phyloP scores from a whole-genome alignment of 306 rosid genomes.

The Fragaria vesca region DNA sequence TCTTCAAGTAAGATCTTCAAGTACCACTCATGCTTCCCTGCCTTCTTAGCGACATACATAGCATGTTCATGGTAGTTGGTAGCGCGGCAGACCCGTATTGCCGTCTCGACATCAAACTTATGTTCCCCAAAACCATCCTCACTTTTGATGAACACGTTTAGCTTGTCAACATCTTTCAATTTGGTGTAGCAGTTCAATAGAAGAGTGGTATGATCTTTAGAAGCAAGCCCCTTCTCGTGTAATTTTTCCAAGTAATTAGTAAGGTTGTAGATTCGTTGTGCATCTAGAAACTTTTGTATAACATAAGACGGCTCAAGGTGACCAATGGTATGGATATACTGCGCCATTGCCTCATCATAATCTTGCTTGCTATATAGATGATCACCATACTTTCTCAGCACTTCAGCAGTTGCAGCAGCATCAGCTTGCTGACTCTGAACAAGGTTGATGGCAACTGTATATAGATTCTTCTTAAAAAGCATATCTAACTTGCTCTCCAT shows the following conservation, averaged over 20 bases:
- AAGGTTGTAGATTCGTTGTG: constrained; percentile 93
- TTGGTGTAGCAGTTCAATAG: constrained; percentile 91
- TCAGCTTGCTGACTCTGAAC: constrained; percentile 99
- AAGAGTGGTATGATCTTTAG: constrained; percentile 96
- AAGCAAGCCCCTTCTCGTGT: constrained; percentile 97
- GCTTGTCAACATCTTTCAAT: constrained; percentile 91
- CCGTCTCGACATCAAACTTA: constrained; percentile 96
- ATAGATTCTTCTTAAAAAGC: constrained; percentile 93
- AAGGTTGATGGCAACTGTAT: constrained; percentile 89
- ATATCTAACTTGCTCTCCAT: constrained; percentile 99
- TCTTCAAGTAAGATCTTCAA: constrained; percentile 98
- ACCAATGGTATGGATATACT: constrained; percentile 88
- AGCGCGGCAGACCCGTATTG: constrained; percentile 95
- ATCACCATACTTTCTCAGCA: constrained; percentile 90
- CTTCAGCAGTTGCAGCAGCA: constrained; percentile 98
- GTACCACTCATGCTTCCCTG: constrained; percentile 93
- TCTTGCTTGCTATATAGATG: constrained; percentile 94
- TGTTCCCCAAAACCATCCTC: constrained; percentile 86
- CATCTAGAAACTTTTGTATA: constrained; percentile 95
- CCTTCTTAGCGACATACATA: constrained; percentile 97
- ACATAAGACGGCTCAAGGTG: constrained; percentile 99
- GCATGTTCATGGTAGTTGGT: constrained; percentile 99
- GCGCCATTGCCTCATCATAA: constrained; percentile 96
- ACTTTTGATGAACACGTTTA: constrained; percentile 74
- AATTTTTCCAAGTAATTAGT: constrained; percentile 96